phyloP scores from a whole-genome alignment of 2,329 filamentous ascomycete species.

The Exophiala viscosa region DNA sequence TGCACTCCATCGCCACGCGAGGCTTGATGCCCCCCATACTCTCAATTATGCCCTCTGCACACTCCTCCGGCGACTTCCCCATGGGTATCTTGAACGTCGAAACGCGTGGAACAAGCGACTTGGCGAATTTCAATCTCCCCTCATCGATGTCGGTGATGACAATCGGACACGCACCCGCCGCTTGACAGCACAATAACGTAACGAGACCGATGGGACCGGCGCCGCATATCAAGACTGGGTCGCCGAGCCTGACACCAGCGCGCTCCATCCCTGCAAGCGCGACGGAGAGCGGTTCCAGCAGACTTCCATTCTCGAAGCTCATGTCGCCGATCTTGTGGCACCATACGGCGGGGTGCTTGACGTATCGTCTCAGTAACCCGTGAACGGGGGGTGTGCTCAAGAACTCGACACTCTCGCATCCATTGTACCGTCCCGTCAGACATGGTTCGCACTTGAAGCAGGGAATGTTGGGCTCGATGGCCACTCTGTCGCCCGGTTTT shows the following conservation, averaged over 20 bases:
- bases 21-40: slow-evolving; percentile 77
- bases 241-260: slow-evolving; percentile 74
- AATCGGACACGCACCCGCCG: slow-evolving; percentile 83
- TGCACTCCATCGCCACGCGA: slow-evolving; percentile 82
- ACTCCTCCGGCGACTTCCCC: slow-evolving; percentile 58
- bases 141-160: slow-evolving; percentile 95
- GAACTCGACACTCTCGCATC: slow-evolving; percentile 81
- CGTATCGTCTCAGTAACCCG: slow-evolving; percentile 83
- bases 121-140: slow-evolving; percentile 77
- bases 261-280: slow-evolving; percentile 84
- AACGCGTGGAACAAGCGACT: slow-evolving; percentile 73
- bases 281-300: slow-evolving; percentile 87
- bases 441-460: slow-evolving; percentile 89
- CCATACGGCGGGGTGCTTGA: slow-evolving; percentile 91
- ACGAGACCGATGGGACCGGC: slow-evolving; percentile 92
- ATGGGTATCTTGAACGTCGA: slow-evolving; percentile 60
- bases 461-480: slow-evolving; percentile 90
- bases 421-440: slow-evolving; percentile 90
- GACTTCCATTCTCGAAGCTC: slow-evolving; percentile 84
- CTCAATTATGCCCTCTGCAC: slow-evolving; percentile 64
- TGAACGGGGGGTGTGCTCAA: slow-evolving; percentile 85
- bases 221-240: slow-evolving; percentile 83
- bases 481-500: slow-evolving; percentile 83
- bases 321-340: slow-evolving; percentile 94
- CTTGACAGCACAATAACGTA: slow-evolving; percentile 75